These are phyloP conservation scores for Clonostachys chloroleuca DNA, from an alignment of 2,329 filamentous ascomycete species.

Conservation along the genomic window DNA sequence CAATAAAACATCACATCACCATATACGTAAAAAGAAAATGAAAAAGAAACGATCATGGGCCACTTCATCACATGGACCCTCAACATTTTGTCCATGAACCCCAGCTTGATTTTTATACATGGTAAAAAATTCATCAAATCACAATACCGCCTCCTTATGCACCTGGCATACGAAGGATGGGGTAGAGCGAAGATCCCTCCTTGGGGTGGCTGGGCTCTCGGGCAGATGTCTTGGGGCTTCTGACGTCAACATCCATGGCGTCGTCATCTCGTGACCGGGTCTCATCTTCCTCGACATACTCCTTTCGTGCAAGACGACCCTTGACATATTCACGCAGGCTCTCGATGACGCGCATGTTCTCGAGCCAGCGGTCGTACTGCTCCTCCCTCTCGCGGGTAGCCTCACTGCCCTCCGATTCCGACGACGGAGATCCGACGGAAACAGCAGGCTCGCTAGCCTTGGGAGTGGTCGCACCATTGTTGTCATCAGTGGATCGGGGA, in stretches of 20 bases:
- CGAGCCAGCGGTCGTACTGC: slow-evolving; percentile 60
- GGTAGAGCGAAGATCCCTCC: slow-evolving; percentile 30
- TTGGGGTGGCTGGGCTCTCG: slow-evolving; percentile 9
- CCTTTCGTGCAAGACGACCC: slow-evolving; percentile 49
- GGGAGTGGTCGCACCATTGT: slow-evolving; percentile 33
- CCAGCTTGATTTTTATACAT: no score
- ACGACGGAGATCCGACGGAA: slow-evolving; percentile 48
- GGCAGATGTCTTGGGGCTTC: slow-evolving; percentile 11
- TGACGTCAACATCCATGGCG: slow-evolving; percentile 29
- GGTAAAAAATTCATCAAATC: no score
- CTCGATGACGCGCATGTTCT: slow-evolving; percentile 63
- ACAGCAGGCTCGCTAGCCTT: slow-evolving; percentile 35
- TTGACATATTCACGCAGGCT: slow-evolving; percentile 54
- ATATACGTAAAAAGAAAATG: no score
- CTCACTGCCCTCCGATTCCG: slow-evolving; percentile 48
- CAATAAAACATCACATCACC: no score
- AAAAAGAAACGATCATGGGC: no score
- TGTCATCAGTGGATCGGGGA: slow-evolving; percentile 21
- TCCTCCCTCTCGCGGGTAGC: slow-evolving; percentile 53
- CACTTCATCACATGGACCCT: no score
- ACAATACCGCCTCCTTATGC: slow-evolving; percentile 9
- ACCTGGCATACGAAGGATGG: slow-evolving; percentile 31
- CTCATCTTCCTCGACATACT: slow-evolving; percentile 37
- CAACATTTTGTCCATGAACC: no score
- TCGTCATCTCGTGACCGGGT: slow-evolving; percentile 14